A percentile compares a stretch with the other conserved stretches of the same genome.
Evolutionary conservation across 805 yeast species (phyloP).

Genomic region (Maudiozyma serrabonitensis): DNA sequence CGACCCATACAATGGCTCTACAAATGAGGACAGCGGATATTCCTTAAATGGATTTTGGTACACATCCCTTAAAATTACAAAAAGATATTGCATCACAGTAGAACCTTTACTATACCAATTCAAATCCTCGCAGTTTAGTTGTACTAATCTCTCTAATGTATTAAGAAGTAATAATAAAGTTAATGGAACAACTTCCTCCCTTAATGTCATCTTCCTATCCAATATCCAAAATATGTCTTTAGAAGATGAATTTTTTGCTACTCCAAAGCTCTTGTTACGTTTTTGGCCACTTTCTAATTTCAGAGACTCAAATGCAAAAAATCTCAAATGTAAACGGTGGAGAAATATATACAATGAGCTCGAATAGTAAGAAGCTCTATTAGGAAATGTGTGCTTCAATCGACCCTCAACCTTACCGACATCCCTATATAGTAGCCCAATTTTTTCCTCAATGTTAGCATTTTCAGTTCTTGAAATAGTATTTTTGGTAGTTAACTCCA

Average conservation of each 20-base stretch:
- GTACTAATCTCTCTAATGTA: conserved; percentile 19
- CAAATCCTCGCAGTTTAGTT: conserved; percentile 10
- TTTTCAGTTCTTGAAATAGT: conserved; percentile 4
- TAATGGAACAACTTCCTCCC: conserved; percentile 15
- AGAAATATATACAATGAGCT: conserved; percentile 20
- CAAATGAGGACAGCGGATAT: conserved; percentile 4
- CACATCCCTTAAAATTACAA: conserved; percentile 19
- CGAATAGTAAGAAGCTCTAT: conserved; percentile 12
- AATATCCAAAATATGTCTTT: conserved; percentile 12
- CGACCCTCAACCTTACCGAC: conserved; percentile 7
- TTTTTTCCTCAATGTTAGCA: conserved; percentile 1
- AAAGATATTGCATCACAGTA: conserved; percentile 26
- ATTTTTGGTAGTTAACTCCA: conserved; percentile 11
- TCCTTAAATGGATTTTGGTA: conserved; percentile 13
- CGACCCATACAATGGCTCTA: neutral
- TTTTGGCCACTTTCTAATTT: conserved; percentile 5
- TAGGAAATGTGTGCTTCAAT: conserved; percentile 4
- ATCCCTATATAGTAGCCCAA: conserved; percentile 8
- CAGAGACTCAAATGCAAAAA: conserved; percentile 12
- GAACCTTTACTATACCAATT: conserved; percentile 25
- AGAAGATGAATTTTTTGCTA: neutral
- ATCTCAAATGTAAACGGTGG: conserved; percentile 20
- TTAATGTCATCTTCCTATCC: conserved; percentile 8
- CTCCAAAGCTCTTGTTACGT: neutral
- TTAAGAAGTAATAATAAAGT: conserved; percentile 16